Conservation (phyloP, 768 basidiomycete species). For the Hygrophorus russula region DNA sequence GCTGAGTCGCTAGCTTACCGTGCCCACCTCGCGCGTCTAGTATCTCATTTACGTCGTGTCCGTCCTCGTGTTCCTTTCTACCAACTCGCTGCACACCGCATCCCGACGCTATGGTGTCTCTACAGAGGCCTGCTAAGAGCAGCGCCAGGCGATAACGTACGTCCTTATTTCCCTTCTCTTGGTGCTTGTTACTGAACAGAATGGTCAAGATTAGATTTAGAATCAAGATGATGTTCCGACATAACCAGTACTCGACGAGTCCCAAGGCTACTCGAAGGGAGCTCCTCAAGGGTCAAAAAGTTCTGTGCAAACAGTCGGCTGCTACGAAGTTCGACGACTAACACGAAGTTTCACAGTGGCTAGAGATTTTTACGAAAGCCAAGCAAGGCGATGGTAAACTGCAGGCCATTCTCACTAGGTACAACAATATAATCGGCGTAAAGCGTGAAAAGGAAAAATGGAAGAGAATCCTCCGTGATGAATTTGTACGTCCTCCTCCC, state of each 20-base stretch:
- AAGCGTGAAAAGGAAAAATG: conserved; percentile 39
- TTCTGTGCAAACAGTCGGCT: too few relatives aligned
- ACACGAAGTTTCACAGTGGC: conserved; percentile 30
- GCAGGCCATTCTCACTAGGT: conserved; percentile 39
- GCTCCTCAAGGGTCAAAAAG: conserved; percentile 47
- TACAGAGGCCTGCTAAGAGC: conserved; percentile 59
- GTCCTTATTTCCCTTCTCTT: conserved; percentile 10
- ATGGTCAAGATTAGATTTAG: conserved; percentile 44
- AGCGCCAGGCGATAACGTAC: conserved; percentile 45
- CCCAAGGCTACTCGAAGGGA: conserved; percentile 33
- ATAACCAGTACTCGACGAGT: conserved; percentile 42
- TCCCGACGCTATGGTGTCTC: conserved; percentile 68
- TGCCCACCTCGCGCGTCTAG: too few relatives aligned
- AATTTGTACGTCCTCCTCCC: conserved; percentile 32
- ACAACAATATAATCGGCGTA: conserved; percentile 42
- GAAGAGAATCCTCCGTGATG: conserved; percentile 34
- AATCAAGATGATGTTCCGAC: conserved; percentile 41
- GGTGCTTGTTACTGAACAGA: neutral
- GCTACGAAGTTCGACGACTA: too few relatives aligned
- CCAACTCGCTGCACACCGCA: conserved; percentile 55
- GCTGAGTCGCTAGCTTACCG: too few relatives aligned
- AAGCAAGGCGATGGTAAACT: conserved; percentile 38
- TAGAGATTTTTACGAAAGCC: conserved; percentile 45
- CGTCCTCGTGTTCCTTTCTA: conserved; percentile 58
- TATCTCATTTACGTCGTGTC: too few relatives aligned